These are phyloP conservation scores for Mallotus japonicus DNA, from an alignment of 441 rosid species.

Conservation along the genomic window DNA sequence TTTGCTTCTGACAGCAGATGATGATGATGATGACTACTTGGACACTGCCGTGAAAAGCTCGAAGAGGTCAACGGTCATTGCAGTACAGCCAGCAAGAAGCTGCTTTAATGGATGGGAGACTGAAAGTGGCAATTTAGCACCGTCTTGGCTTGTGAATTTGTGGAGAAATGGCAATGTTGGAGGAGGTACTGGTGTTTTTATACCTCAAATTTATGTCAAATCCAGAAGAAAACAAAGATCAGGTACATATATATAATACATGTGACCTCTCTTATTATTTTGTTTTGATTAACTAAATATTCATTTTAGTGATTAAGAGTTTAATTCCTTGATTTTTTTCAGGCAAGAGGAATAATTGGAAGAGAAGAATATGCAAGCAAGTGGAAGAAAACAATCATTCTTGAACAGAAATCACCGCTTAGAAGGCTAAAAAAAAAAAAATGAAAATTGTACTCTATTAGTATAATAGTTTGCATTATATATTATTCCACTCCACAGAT, in stretches of 20 bases:
- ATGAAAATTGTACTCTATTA: too few species aligned
- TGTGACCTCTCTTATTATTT: too few species aligned
- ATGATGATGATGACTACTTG: constrained; percentile 27
- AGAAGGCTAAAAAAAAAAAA: too few species aligned
- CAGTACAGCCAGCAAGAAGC: constrained; percentile 30
- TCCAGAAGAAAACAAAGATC: constrained; percentile 31
- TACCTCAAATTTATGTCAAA: constrained; percentile 37
- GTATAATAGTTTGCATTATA: too few species aligned
- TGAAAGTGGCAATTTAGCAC: constrained; percentile 20
- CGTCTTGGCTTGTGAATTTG: constrained; percentile 34
- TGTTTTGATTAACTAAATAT: too few species aligned
- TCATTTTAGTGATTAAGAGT: too few species aligned
- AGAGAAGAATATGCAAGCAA: too few species aligned
- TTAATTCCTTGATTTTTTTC: too few species aligned
- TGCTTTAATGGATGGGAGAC: constrained; percentile 31
- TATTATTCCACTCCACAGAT: too few species aligned
- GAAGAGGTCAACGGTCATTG: constrained; percentile 8
- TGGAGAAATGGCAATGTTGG: constrained; percentile 43
- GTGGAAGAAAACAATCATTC: too few species aligned
- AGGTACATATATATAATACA: constrained; percentile 14
- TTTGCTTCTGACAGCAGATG: constrained; percentile 46
- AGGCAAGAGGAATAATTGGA: too few species aligned
- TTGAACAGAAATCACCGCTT: too few species aligned
- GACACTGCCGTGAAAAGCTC: neutral
- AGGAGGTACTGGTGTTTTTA: constrained; percentile 56